Evolutionary conservation across 2,329 filamentous ascomycete genomes (phyloP).

Genomic region (Ophiostoma ulmi): DNA sequence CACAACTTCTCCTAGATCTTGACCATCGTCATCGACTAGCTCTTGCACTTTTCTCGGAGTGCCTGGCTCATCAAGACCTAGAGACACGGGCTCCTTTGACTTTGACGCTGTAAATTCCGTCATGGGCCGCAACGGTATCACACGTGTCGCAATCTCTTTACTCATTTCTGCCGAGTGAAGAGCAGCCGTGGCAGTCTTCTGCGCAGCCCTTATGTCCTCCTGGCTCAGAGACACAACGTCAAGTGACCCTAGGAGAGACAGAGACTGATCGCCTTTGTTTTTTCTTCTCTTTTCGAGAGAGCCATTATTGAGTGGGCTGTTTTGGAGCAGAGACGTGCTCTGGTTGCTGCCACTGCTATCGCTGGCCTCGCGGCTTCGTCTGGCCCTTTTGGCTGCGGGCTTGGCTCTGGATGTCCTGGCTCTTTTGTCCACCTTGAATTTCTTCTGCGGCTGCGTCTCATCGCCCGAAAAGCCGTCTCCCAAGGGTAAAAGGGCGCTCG

Average conservation of each 20-base stretch:
- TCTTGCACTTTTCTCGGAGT: neutral
- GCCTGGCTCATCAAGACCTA: neutral
- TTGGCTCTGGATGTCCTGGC: neutral
- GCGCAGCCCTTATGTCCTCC: neutral
- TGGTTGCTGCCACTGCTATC: slow-evolving; percentile 15
- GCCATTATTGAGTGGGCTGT: neutral
- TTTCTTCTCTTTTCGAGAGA: slow-evolving; percentile 17
- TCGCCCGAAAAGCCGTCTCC: slow-evolving; percentile 28
- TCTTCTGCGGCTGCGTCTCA: slow-evolving; percentile 20
- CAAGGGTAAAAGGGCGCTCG: neutral
- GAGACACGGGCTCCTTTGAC: neutral
- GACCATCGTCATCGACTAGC: neutral
- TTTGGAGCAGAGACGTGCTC: neutral
- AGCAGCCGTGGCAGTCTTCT: neutral
- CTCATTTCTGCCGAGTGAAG: neutral
- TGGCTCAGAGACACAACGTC: slow-evolving; percentile 22
- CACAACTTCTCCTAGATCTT: neutral
- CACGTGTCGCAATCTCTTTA: neutral
- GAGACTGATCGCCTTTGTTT: neutral
- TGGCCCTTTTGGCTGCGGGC: neutral
- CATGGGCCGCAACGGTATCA: slow-evolving; percentile 17
- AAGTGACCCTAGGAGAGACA: slow-evolving; percentile 23
- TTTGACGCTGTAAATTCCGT: neutral
- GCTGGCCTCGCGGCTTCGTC: neutral
- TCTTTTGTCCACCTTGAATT: neutral